phyloP scores from a whole-genome alignment of 2,329 filamentous ascomycete genomes.

The Sporothrix pallida region DNA sequence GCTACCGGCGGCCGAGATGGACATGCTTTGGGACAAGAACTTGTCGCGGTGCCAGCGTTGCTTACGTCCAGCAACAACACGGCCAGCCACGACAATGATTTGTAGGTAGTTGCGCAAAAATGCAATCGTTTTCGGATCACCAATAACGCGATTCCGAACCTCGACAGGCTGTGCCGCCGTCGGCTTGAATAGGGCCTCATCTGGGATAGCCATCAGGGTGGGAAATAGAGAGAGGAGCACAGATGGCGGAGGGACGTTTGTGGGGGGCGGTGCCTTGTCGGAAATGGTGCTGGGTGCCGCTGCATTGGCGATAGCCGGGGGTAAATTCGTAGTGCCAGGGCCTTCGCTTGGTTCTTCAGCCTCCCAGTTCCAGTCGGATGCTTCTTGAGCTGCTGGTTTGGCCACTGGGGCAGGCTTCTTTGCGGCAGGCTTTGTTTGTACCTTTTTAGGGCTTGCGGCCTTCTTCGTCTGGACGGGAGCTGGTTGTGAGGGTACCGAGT shows the following conservation, averaged over 20 bases:
- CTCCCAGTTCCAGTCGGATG: conserved; percentile 58
- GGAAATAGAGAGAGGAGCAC: conserved; percentile 80
- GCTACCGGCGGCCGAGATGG: conserved; percentile 70
- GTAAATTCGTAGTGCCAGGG: not conserved
- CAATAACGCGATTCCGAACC: conserved; percentile 67
- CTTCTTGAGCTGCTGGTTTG: conserved; percentile 21
- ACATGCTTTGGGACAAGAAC: conserved; percentile 84
- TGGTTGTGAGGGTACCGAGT: conserved; percentile 10
- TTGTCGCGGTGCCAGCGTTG: conserved; percentile 90
- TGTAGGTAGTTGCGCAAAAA: conserved; percentile 70
- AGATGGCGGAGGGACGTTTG: conserved; percentile 87
- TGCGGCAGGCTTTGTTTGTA: not conserved
- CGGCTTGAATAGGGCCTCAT: conserved; percentile 68
- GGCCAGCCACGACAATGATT: conserved; percentile 71
- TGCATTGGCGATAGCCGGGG: conserved; percentile 32
- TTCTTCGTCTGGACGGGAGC: not conserved
- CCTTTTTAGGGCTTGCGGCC: not conserved
- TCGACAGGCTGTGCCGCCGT: conserved; percentile 63
- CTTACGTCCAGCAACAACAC: conserved; percentile 82
- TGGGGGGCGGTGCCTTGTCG: conserved; percentile 66
- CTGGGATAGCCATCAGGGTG: conserved; percentile 69
- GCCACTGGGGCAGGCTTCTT: conserved; percentile 33
- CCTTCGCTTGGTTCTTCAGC: conserved; percentile 45
- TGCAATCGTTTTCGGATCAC: conserved; percentile 63
- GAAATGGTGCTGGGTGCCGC: conserved; percentile 34